These are phyloP conservation scores for Penicillium aurantiogriseum DNA, from an alignment of 2,329 filamentous ascomycete species.

Conservation along the genomic window DNA sequence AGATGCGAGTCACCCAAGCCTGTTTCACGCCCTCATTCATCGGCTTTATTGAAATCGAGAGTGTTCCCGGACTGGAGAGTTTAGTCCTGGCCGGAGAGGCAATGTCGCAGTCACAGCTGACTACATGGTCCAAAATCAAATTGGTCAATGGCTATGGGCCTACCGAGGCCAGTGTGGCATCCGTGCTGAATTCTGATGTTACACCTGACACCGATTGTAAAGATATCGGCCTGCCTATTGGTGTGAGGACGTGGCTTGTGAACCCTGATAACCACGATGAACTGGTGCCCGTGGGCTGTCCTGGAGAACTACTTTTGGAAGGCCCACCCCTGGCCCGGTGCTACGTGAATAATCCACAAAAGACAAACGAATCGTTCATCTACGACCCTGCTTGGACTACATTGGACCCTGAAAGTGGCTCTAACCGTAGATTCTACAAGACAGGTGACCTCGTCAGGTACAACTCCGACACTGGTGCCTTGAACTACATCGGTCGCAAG, in stretches of 20 bases:
- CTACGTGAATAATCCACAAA: conserved; percentile 59
- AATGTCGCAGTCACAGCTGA: conserved; percentile 47
- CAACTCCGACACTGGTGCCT: conserved; percentile 36
- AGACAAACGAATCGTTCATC: conserved; percentile 60
- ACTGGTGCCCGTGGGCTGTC: conserved; percentile 43
- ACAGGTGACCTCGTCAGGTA: conserved; percentile 43
- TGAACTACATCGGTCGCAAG: conserved; percentile 57
- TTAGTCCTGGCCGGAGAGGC: conserved; percentile 49
- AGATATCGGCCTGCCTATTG: conserved; percentile 37
- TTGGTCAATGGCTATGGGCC: conserved; percentile 48
- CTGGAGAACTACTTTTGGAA: conserved; percentile 41
- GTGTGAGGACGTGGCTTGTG: conserved; percentile 41
- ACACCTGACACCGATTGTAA: conserved; percentile 32
- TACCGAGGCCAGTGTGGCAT: conserved; percentile 41
- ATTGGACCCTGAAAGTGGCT: conserved; percentile 29
- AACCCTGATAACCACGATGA: conserved; percentile 40
- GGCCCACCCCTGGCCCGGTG: conserved; percentile 60
- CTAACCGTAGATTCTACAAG: conserved; percentile 39
- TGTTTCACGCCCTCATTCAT: conserved; percentile 63
- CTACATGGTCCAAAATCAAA: conserved; percentile 38
- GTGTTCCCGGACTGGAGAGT: conserved; percentile 44
- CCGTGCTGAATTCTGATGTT: conserved; percentile 35
- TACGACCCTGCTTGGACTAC: conserved; percentile 55
- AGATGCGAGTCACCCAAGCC: conserved; percentile 53
- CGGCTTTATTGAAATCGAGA: conserved; percentile 43